Evolutionary conservation across 192 early-diverging fungal genomes (phyloP).

Genomic region (Helicostylum pulchrum): DNA sequence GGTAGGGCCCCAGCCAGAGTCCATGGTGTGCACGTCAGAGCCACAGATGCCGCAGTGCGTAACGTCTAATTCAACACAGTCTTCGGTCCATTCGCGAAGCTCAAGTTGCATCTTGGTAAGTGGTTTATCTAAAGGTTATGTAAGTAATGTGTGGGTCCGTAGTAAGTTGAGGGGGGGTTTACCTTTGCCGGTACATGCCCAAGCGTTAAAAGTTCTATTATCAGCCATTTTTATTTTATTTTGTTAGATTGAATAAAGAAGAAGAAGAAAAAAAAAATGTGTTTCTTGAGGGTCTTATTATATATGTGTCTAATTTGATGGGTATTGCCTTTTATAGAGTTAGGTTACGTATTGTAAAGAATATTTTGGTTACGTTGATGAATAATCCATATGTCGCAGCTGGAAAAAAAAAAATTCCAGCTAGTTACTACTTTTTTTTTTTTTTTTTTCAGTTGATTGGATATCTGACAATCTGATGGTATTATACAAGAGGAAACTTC

Average conservation of each 20-base stretch:
- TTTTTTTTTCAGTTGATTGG: not conserved
- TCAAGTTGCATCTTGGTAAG: constrained; percentile 22
- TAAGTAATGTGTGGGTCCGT: too few relatives aligned
- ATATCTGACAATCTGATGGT: too few relatives aligned
- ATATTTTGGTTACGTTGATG: not conserved
- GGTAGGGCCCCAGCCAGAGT: constrained; percentile 36
- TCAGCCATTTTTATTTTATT: not conserved
- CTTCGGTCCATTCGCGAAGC: constrained; percentile 29
- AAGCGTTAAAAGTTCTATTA: constrained; percentile 22
- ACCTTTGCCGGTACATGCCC: constrained; percentile 31
- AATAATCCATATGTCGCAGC: not conserved
- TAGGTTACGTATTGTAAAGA: not conserved
- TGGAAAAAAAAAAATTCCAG: too few relatives aligned
- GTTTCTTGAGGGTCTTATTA: too few relatives aligned
- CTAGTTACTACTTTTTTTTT: too few relatives aligned
- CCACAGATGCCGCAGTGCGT: constrained; percentile 72
- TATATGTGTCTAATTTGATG: too few relatives aligned
- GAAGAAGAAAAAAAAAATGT: not conserved
- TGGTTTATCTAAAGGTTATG: constrained; percentile 17
- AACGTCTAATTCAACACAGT: constrained; percentile 47
- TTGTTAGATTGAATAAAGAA: not conserved
- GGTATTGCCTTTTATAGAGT: not conserved
- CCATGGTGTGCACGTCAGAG: constrained; percentile 68
- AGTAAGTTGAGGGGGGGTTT: too few relatives aligned
- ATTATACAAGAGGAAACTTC: too few relatives aligned